Conservation (phyloP, 306 rosid genomes). For the Cotoneaster glaucophyllus region DNA sequence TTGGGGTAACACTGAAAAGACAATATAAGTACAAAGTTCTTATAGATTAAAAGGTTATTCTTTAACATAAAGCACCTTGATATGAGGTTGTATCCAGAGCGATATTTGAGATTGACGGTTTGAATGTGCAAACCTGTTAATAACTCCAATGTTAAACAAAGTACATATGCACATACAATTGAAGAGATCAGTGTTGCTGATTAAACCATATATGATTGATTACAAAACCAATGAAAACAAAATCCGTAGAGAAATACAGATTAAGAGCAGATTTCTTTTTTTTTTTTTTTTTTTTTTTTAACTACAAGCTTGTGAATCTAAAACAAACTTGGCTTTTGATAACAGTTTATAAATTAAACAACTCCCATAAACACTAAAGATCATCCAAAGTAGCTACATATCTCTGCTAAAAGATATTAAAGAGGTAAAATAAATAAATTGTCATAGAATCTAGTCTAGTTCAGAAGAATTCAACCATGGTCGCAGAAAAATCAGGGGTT, state of each 20-base stretch:
- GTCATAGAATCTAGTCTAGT: neutral
- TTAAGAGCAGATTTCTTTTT: neutral
- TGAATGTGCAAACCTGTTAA: slow-evolving; percentile 69
- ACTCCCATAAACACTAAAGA: neutral
- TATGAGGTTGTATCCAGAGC: slow-evolving; percentile 89
- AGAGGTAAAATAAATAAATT: neutral
- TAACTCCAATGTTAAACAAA: slow-evolving; percentile 15
- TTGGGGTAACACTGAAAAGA: slow-evolving; percentile 65
- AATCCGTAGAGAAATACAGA: neutral
- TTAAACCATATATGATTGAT: neutral
- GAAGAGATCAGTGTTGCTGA: neutral
- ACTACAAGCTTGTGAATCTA: neutral
- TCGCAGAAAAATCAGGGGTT: too few species aligned
- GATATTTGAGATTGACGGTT: slow-evolving; percentile 84
- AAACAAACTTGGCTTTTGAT: neutral
- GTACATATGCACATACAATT: neutral
- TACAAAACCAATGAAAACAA: neutral
- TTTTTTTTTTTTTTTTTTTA: neutral
- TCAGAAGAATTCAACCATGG: neutral
- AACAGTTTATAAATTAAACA: neutral
- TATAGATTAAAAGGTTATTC: slow-evolving; percentile 11
- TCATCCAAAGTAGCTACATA: neutral
- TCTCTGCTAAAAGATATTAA: neutral
- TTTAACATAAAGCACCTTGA: slow-evolving; percentile 49
- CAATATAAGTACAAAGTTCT: slow-evolving; percentile 15